These are phyloP conservation scores for Aspergillus fijiensis DNA, from an alignment of 2,329 filamentous ascomycete species.

Conservation along the genomic window DNA sequence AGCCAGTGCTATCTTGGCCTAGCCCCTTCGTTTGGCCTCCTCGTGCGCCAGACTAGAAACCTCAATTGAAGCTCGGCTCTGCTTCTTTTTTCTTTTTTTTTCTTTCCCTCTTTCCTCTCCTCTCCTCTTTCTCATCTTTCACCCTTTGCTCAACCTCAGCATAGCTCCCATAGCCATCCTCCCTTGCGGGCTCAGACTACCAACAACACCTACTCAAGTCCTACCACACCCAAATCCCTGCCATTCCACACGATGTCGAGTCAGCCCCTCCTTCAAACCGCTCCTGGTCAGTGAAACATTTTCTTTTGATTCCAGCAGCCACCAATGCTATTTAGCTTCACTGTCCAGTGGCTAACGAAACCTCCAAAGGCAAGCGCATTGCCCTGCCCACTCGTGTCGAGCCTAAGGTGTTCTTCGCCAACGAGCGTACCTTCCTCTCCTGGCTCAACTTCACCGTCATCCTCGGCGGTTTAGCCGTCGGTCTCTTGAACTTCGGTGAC, in stretches of 20 bases:
- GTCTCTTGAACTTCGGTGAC: slow-evolving; percentile 97
- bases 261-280: slow-evolving; percentile 92
- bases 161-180: neutral
- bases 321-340: neutral
- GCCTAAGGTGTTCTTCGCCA: slow-evolving; percentile 99
- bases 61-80: neutral
- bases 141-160: neutral
- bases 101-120: neutral
- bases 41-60: neutral
- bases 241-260: slow-evolving; percentile 68
- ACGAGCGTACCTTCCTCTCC: slow-evolving; percentile 97
- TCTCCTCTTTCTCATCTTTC: neutral
- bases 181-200: neutral
- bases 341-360: neutral
- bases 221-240: neutral
- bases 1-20: neutral
- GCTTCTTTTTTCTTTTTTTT: slow-evolving; percentile 4
- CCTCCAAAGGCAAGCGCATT: slow-evolving; percentile 86
- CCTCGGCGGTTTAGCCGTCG: slow-evolving; percentile 91
- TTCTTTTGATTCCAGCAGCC: neutral
- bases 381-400: slow-evolving; percentile 96
- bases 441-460: slow-evolving; percentile 99
- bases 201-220: neutral
- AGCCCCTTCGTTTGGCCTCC: neutral
- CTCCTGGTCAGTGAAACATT: slow-evolving; percentile 65